A percentile compares a stretch with the other conserved stretches of the same genome.
These are phyloP conservation scores for Taphrina sp. DNA, from an alignment of 1,139 yeast genomes.

Conservation along the genomic window DNA sequence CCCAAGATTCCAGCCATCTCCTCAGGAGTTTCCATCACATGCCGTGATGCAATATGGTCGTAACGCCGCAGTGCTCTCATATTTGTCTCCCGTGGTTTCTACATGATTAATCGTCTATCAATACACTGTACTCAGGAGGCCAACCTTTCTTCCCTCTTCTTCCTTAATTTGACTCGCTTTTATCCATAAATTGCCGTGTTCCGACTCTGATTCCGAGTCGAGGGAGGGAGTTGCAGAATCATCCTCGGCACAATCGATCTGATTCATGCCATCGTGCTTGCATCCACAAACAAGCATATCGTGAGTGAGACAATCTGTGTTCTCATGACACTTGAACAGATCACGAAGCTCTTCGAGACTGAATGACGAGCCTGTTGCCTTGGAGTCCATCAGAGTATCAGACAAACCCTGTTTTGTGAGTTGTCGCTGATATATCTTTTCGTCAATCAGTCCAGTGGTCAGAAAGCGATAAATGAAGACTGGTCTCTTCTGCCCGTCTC, in stretches of 20 bases:
- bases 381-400: constrained; percentile 64
- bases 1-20: constrained; percentile 1
- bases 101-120: neutral
- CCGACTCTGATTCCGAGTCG: constrained; percentile 1
- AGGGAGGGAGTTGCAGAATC: constrained; percentile 35
- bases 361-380: constrained; percentile 43
- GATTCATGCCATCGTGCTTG: constrained; percentile 35
- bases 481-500: constrained; percentile 84
- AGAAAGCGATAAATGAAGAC: constrained; percentile 77
- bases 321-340: constrained; percentile 59
- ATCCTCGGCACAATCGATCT: constrained; percentile 20
- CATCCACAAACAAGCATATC: constrained; percentile 77
- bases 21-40: neutral
- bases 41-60: constrained; percentile 2
- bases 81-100: constrained; percentile 17
- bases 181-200: constrained; percentile 7
- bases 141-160: constrained; percentile 6
- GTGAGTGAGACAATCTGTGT: constrained; percentile 72
- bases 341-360: constrained; percentile 64
- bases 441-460: constrained; percentile 86
- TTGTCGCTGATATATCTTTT: constrained; percentile 92
- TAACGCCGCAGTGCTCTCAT: constrained; percentile 17
- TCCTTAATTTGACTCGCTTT: constrained; percentile 15
- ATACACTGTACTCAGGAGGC: neutral
- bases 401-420: constrained; percentile 78